phyloP scores from a whole-genome alignment of 345 rosid species.

The Physaria fendleri region DNA sequence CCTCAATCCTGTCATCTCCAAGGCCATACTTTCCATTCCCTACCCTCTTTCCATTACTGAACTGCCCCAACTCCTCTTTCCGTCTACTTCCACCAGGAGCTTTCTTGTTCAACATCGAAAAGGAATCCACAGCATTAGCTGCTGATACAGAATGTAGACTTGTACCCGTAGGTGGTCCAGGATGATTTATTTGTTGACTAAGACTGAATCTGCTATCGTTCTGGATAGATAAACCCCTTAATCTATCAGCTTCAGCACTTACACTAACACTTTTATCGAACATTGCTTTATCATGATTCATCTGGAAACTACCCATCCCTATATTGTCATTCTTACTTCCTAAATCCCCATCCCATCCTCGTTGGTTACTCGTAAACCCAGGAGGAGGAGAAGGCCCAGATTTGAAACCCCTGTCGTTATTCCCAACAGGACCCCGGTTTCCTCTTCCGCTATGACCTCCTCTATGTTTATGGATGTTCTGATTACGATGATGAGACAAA shows the following conservation, averaged over 20 bases:
- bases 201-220: too few species aligned
- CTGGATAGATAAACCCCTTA: too few species aligned
- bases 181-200: too few species aligned
- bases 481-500: constrained; percentile 28
- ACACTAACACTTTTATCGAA: too few species aligned
- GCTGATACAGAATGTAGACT: too few species aligned
- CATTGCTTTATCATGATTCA: too few species aligned
- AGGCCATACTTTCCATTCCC: not conserved
- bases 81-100: too few species aligned
- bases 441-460: constrained; percentile 34
- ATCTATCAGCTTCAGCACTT: too few species aligned
- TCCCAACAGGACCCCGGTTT: constrained; percentile 33
- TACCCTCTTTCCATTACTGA: constrained; percentile 23
- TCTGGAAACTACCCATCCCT: constrained; percentile 32
- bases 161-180: too few species aligned
- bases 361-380: constrained; percentile 29
- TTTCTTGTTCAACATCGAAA: too few species aligned
- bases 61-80: too few species aligned
- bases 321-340: constrained; percentile 8
- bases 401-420: constrained; percentile 29
- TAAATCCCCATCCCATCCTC: constrained; percentile 29
- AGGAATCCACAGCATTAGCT: too few species aligned
- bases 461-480: constrained; percentile 29
- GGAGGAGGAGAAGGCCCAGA: constrained; percentile 31
- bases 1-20: constrained; percentile 35